A percentile compares a stretch with the other conserved stretches of the same genome.
Conservation (phyloP, 768 basidiomycete genomes). For the Naganishia kalamii region DNA sequence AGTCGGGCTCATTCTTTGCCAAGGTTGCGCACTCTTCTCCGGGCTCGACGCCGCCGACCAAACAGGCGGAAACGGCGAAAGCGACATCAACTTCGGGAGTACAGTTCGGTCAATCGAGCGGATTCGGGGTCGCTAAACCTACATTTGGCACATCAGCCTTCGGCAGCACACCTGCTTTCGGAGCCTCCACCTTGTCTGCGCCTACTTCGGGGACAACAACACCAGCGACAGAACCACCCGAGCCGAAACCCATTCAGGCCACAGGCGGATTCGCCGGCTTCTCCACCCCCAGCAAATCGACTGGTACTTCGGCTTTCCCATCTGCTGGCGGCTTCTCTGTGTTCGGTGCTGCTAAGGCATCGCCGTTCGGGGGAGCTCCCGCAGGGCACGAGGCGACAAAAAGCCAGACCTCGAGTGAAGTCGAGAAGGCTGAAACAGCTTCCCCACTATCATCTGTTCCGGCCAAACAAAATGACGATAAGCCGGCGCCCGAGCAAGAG, state of each 20-base stretch:
- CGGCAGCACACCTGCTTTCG: slow-evolving; percentile 2
- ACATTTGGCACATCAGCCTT: slow-evolving; percentile 26
- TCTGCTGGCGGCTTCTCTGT: slow-evolving; percentile 11
- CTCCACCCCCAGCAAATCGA: not conserved
- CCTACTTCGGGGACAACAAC: not conserved
- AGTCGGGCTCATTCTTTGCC: slow-evolving; percentile 25
- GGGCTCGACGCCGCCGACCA: slow-evolving; percentile 27
- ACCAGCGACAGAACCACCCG: not conserved
- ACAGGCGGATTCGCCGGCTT: slow-evolving; percentile 11
- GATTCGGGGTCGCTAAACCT: slow-evolving; percentile 44
- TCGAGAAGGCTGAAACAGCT: not conserved
- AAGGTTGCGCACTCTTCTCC: slow-evolving; percentile 33
- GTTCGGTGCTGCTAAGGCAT: not conserved
- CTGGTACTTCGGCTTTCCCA: not conserved
- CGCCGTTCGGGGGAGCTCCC: not conserved
- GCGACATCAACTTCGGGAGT: slow-evolving; percentile 14
- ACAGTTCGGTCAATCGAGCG: slow-evolving; percentile 47
- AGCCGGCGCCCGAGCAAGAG: too few relatives aligned
- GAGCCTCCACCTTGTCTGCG: slow-evolving; percentile 1
- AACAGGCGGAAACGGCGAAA: slow-evolving; percentile 38
- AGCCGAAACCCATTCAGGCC: not conserved
- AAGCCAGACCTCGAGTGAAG: not conserved
- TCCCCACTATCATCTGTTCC: not conserved
- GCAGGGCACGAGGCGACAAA: not conserved
- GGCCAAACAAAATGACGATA: not conserved